Percentiles rank a stretch among this genome's conserved stretches.
These are phyloP conservation scores for Leishmania guyanensis DNA, from an alignment of 208 protist genomes.

Conservation along the genomic window DNA sequence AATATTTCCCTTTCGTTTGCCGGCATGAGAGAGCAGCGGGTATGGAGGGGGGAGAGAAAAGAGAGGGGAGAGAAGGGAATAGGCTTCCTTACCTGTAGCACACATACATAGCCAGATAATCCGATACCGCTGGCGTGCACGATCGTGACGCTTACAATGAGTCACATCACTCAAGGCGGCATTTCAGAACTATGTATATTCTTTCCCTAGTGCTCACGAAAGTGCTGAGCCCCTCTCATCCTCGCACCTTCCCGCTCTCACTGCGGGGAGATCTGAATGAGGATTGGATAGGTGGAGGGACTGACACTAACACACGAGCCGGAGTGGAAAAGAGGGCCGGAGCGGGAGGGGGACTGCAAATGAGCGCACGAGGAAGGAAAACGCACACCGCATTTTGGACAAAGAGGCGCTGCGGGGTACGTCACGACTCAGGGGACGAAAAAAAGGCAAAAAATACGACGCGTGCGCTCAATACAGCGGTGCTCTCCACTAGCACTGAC, in stretches of 20 bases:
- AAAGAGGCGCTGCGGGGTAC: background rate
- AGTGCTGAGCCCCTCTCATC: too few species aligned
- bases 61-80: background rate
- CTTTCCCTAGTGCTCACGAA: too few species aligned
- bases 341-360: too few species aligned
- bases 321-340: background rate
- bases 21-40: background rate
- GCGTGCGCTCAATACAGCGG: background rate
- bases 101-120: background rate
- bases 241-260: too few species aligned
- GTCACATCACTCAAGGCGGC: too few species aligned
- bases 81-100: background rate
- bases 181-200: background rate
- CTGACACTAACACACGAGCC: background rate
- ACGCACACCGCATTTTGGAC: background rate
- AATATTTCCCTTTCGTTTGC: background rate
- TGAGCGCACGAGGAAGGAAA: background rate
- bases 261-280: too few species aligned
- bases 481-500: too few species aligned
- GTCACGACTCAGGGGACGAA: background rate
- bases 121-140: background rate
- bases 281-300: background rate
- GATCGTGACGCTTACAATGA: background rate
- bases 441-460: too few species aligned
- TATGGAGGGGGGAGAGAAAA: background rate